Conservation (phyloP, 2,329 filamentous ascomycete genomes). For the Capronia coronata region DNA sequence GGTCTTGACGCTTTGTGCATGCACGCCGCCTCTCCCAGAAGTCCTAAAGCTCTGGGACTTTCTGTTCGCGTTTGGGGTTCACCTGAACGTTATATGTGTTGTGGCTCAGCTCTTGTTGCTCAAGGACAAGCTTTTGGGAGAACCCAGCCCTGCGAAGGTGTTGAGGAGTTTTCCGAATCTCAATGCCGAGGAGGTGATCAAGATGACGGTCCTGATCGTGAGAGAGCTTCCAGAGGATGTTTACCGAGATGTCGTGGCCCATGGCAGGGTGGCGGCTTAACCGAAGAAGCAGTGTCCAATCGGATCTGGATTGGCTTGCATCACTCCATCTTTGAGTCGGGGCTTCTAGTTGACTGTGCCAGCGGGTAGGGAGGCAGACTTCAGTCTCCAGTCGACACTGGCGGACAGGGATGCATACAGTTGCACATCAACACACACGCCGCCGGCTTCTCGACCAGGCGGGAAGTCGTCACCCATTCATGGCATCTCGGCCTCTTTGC, state of each 20-base stretch:
- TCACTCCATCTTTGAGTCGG: neutral
- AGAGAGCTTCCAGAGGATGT: slow-evolving; percentile 85
- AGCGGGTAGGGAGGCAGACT: neutral
- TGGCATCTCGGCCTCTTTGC: neutral
- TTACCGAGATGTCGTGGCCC: slow-evolving; percentile 80
- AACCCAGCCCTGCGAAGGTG: slow-evolving; percentile 83
- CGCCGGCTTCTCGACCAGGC: no score
- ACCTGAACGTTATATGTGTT: slow-evolving; percentile 92
- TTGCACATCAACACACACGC: neutral
- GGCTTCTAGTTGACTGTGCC: neutral
- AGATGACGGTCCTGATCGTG: slow-evolving; percentile 76
- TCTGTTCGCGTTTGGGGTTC: slow-evolving; percentile 87
- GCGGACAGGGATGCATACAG: neutral
- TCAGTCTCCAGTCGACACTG: neutral
- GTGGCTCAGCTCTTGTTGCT: slow-evolving; percentile 90
- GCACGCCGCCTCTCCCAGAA: slow-evolving; percentile 88
- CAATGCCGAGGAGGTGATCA: slow-evolving; percentile 76
- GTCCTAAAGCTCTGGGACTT: slow-evolving; percentile 95
- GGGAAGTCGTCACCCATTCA: neutral
- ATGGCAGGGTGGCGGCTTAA: slow-evolving; percentile 51
- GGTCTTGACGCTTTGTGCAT: slow-evolving; percentile 88
- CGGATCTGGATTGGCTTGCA: neutral
- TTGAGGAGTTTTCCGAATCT: slow-evolving; percentile 80
- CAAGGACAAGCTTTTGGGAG: slow-evolving; percentile 73
- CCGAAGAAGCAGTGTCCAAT: neutral